Base-by-base conservation (phyloP, 2,329 filamentous ascomycete species). In the Cladosporium sp. region DNA sequence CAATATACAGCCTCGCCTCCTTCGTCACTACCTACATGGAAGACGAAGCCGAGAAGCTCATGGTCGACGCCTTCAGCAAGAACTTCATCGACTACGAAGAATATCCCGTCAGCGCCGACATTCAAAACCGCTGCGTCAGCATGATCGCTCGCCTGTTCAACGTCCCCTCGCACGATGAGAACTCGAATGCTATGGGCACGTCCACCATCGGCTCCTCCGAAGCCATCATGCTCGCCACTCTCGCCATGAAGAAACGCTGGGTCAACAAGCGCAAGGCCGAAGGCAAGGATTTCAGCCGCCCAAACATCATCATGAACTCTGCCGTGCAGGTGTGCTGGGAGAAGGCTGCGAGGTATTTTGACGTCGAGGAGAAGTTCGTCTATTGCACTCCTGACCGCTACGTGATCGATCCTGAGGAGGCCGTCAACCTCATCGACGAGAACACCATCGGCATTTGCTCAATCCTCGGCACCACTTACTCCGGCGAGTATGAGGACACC, bases 1-100 rank as follows among this genome's bases (percentile, higher is more conserved):
- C 45, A 51, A 40, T 2, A 22, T 4, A 4, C 16, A 52, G 89
- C 70, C 73, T 97, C 63, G 91, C 92, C 31, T 91, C 86, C 35
- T 97, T 97, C 66, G 90, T 95, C 59, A 95, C 91, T 1, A 96
- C 92, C 1, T 96, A 95, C 76, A 96, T 95, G 90, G 91, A 96
- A 75, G 88, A 95, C 43, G 92, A 96, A 71, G 91, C 86, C 16
- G 91, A 96, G 74, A 90, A 95, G 72, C 87, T 96, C 72, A 97
- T 97, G 92, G 76, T 84, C 59, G 89, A 96, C 59, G 83, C 87
- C 49, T 89, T 96, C 69, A 83, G 87, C 69, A 96, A 95, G 73
- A 97, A 97, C 78, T 96, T 96, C 66, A 77, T 77, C 61, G 71
- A 70, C 57, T 75, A 75, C 58, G 73, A 77, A 59, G 74, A 77